Evolutionary conservation across 169 alveolate genomes (phyloP), one percentile per base, ranked within the genome.

Genomic region (Plasmodium coatneyi): DNA sequence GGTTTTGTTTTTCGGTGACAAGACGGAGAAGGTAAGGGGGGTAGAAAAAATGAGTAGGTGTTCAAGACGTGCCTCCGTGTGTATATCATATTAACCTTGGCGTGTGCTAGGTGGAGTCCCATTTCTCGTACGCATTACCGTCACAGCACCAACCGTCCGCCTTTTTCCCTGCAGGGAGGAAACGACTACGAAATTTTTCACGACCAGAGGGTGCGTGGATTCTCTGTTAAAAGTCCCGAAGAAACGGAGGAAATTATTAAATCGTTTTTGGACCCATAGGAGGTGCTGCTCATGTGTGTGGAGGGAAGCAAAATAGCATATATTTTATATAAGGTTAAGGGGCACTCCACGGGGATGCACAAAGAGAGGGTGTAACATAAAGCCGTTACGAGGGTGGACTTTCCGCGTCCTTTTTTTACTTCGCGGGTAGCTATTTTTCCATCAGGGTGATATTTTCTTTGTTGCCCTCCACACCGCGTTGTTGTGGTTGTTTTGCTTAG

Each of bases 1-100:
- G 82, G 96, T 98, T 19, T 97, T 97, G 49, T 98, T 98, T 96
- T 98, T 98, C 92, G 99, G 99, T 19, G 99, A 98, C 93, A 97
- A 96, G 74, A 98, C 99, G 54, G 87, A 83, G 43, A 96, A 93
- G 60, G 97, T 95, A 70, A 14, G 41, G 39, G 66, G 14, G 56
- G 28, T 74, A 3, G 19, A 25, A 84, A 25, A 84, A 19, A 49
- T 49, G 6, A 14, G 25, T 1, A 49, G 5, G 22, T 49, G 22
- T 7, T 49, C 22, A 14, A 2, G 60, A 22, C 22, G 22, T 49
- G 7, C 5, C 60, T 49, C 9, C 60, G 60, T 49, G 60, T 49
- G 60, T 49, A 1, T 49, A 16, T 49, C 22, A 49, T 49, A 16
- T 49, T 49, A 49, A 1, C 60, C 22, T 14, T 12, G 25, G 1